Evolutionary conservation across 2,329 filamentous ascomycete genomes (phyloP).

Genomic region (Endoconidiophora laricicola): DNA sequence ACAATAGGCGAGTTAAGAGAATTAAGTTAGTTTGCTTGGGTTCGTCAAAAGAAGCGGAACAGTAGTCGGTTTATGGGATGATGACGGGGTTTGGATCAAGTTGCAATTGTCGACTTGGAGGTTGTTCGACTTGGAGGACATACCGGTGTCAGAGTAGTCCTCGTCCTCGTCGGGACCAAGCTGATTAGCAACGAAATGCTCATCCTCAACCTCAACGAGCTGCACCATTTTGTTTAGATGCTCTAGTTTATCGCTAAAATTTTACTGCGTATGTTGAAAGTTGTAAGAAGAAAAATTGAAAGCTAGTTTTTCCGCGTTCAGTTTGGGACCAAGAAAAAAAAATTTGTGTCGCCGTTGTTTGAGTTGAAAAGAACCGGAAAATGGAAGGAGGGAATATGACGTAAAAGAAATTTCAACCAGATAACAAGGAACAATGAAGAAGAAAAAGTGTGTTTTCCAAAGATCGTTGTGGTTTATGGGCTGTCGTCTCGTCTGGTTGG

Average conservation of each 20-base stretch:
- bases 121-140: slow-evolving; percentile 17
- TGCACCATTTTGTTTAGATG: slow-evolving; percentile 59
- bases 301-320: too few species aligned
- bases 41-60: not conserved
- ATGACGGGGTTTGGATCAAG: too few species aligned
- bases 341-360: not conserved
- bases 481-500: too few species aligned
- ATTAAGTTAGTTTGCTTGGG: not conserved
- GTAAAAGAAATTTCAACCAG: not conserved
- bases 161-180: slow-evolving; percentile 62
- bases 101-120: too few species aligned
- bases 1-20: slow-evolving; percentile 6
- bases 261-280: slow-evolving; percentile 8
- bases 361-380: not conserved
- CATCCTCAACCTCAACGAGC: slow-evolving; percentile 90
- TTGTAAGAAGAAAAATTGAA: not conserved
- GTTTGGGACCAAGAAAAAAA: not conserved
- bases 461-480: too few species aligned
- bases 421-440: not conserved
- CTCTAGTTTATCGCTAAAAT: slow-evolving; percentile 3
- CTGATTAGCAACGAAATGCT: slow-evolving; percentile 68
- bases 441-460: too few species aligned
- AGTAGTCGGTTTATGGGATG: not conserved
- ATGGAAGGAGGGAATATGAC: not conserved
- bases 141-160: slow-evolving; percentile 89